Base-by-base conservation (phyloP, 1,139 yeast species). In the Meyerozyma carpophila region DNA sequence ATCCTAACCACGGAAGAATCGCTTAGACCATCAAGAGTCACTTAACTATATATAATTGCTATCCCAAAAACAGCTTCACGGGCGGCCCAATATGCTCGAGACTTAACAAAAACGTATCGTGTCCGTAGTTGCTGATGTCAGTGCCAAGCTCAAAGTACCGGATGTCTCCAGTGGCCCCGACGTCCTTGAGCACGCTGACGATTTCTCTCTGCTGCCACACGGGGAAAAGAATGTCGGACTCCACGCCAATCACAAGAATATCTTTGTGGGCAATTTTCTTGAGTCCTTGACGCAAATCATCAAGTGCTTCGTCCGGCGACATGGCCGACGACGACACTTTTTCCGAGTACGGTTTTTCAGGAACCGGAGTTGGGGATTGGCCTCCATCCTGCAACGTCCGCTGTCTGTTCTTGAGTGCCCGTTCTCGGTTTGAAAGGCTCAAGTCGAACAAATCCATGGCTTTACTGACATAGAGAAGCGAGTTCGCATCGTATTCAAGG, bases 361-460 rank as follows among this genome's bases (percentile, higher is more conserved):
- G 87, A 28, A 81, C 63, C 0, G 77, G 61, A 40, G 74, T 58
- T 4, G 49, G 37, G 2, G 37, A 11, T 14, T 16, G 43, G 27
- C 40, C 47, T 29, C 34, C 49, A 27, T 24, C 38, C 18, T 48
- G 52, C 14, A 68, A 72, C 5, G 79, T 66, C 41, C 59, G 65
- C 7, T 43, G 34, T 52, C 84, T 66, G 28, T 69, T 73, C 3
- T 52, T 50, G 1, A 47, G 41, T 5, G 88, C 82, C 42, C 64
- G 66, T 2, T 56, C 44, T 48, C 82, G 67, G 49, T 77, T 75
- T 9, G 58, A 56, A 3, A 51, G 50, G n/a, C 95, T 86, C 56
- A 90, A 68, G 58, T 90, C 96, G 63, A 91, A 91, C 57, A 90
- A 66, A 61, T 90, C 98, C 98, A 91, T 90, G 0, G 96, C 96